Evolutionary conservation across 1,139 yeast genomes (phyloP), one percentile per base, ranked within the genome.

Genomic region (Debaryomycetaceae sp.): DNA sequence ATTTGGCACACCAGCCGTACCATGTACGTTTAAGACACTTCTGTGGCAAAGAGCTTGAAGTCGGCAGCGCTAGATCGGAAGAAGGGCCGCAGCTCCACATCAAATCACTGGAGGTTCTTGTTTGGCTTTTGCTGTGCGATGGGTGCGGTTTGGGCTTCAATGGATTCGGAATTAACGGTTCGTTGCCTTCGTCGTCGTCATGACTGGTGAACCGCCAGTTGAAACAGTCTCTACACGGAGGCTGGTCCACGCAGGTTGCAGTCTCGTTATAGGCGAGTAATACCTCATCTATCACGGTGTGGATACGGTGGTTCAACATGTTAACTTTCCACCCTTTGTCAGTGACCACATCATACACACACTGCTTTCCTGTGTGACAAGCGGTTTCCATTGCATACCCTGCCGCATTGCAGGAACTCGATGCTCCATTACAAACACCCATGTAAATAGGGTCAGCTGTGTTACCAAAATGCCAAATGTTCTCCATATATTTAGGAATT

Each of bases 371-470:
- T 0, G 97, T 81, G 62, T 93, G 99, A 60, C 99, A 93, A 36
- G 85, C 84, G 0, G 97, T 86, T 62, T 93, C 99, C 97, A 93
- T 85, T 8, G 99, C 99, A 63, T 90, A 93, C 0, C 99, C 99
- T 0, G 88, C 97, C 11, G 88, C 77, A 55, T 93, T 84, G 63
- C 99, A 93, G 4, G 93, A 67, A 1, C 96, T 86, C 6, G 95
- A 83, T 0, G 95, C 96, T 5, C 99, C 99, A 59, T 88, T 90
- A 63, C 99, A 93, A 6, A 89, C 91, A 0, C 99, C 99, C 95
- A 91, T 87, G 58, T 76, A 93, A 5, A 93, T 87, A 1, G 99
- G 99, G 61, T 93, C 99, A 0, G 97, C 99, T 1, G 96, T 93
- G 61, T 93, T 93, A 6, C 99, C 99, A 60, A 93, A 69, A 60